Evolutionary conservation across 1,139 yeast species (phyloP).

Genomic region (Geotrichum fermentans): DNA sequence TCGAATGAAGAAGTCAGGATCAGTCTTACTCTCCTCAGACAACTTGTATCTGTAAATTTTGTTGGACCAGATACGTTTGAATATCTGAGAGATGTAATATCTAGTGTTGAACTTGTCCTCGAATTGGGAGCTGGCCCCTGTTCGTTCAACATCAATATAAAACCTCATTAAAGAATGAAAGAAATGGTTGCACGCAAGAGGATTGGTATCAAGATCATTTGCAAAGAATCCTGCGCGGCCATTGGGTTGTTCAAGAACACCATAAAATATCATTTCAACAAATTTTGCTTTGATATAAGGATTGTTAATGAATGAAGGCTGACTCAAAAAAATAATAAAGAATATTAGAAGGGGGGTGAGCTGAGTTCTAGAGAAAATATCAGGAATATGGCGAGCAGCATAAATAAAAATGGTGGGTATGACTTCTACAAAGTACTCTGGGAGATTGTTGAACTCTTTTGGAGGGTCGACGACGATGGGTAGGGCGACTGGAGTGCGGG

Average conservation of each 20-base stretch:
- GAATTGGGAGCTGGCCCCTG: slow-evolving; percentile 92
- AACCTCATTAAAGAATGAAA: slow-evolving; percentile 81
- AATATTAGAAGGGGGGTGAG: slow-evolving; percentile 54
- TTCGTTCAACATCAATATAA: slow-evolving; percentile 91
- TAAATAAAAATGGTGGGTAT: slow-evolving; percentile 50
- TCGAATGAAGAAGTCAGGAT: slow-evolving; percentile 65
- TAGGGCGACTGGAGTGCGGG: slow-evolving; percentile 49
- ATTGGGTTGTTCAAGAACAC: slow-evolving; percentile 51
- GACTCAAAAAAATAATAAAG: slow-evolving; percentile 67
- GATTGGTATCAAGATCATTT: slow-evolving; percentile 58
- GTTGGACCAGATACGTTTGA: slow-evolving; percentile 79
- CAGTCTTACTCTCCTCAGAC: slow-evolving; percentile 50
- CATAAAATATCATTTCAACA: slow-evolving; percentile 74
- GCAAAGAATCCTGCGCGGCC: slow-evolving; percentile 62
- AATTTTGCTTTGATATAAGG: slow-evolving; percentile 88
- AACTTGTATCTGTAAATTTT: slow-evolving; percentile 65
- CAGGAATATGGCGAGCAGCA: slow-evolving; percentile 50
- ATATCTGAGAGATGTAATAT: slow-evolving; percentile 75
- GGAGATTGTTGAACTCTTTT: slow-evolving; percentile 68
- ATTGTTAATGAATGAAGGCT: slow-evolving; percentile 81
- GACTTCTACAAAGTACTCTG: slow-evolving; percentile 84
- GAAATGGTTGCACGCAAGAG: slow-evolving; percentile 59
- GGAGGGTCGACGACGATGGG: slow-evolving; percentile 59
- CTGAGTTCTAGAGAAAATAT: slow-evolving; percentile 24
- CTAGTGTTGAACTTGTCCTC: slow-evolving; percentile 93